Percentiles rank a stretch among this genome's conserved stretches.
phyloP scores from a whole-genome alignment of 2,329 filamentous ascomycete species.

The Paraconiothyrium brasiliense region DNA sequence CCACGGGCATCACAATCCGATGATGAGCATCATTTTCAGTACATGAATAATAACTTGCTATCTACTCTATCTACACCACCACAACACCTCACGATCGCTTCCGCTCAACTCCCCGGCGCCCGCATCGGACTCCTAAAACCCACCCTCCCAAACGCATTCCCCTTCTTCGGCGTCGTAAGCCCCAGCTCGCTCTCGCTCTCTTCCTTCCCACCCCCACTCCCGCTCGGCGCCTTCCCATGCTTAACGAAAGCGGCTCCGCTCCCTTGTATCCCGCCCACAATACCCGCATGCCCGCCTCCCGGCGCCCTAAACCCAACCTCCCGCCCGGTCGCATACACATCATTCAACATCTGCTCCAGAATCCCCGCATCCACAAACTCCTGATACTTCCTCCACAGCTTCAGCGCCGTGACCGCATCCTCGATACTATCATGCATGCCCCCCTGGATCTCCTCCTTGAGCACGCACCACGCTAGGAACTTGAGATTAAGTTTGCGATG shows the following conservation, averaged over 20 bases:
- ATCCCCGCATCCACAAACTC: slow-evolving; percentile 90
- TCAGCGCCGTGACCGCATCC: slow-evolving; percentile 89
- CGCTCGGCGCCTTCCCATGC: background rate
- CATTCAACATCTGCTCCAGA: slow-evolving; percentile 81
- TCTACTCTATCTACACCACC: background rate
- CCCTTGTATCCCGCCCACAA: slow-evolving; percentile 53
- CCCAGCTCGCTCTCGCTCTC: slow-evolving; percentile 47
- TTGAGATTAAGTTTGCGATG: slow-evolving; percentile 89
- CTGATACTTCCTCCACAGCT: slow-evolving; percentile 87
- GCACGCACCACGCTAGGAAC: slow-evolving; percentile 85
- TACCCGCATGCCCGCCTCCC: slow-evolving; percentile 39
- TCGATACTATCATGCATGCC: slow-evolving; percentile 95
- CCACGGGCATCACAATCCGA: too few relatives aligned
- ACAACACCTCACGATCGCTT: background rate
- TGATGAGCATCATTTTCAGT: background rate
- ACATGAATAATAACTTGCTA: background rate
- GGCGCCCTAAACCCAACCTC: slow-evolving; percentile 57
- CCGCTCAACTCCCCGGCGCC: background rate
- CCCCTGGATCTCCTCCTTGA: slow-evolving; percentile 93
- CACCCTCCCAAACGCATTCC: slow-evolving; percentile 47
- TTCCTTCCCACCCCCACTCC: slow-evolving; percentile 37
- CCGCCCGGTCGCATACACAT: slow-evolving; percentile 77
- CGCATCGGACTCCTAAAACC: slow-evolving; percentile 49
- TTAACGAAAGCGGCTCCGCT: background rate
- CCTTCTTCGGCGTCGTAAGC: slow-evolving; percentile 62